These are phyloP conservation scores for Triangularia verruculosa DNA, from an alignment of 2,329 filamentous ascomycete genomes.

Conservation along the genomic window DNA sequence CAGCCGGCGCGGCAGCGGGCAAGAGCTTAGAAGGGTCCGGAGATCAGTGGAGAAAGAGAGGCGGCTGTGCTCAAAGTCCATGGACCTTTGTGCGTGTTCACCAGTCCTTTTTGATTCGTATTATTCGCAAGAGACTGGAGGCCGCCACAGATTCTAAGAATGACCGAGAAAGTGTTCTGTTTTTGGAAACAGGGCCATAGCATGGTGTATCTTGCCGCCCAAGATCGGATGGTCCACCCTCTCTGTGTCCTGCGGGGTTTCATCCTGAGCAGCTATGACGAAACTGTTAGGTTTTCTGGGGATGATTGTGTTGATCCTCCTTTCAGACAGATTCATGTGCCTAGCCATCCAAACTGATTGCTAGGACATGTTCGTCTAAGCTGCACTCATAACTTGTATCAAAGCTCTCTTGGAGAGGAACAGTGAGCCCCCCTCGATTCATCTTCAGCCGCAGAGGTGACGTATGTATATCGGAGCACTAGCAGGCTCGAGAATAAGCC, in stretches of 20 bases:
- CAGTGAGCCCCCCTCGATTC: neutral
- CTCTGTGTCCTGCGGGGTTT: neutral
- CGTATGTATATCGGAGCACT: neutral
- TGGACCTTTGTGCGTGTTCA: neutral
- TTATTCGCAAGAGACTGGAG: neutral
- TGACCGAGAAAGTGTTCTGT: neutral
- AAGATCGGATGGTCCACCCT: neutral
- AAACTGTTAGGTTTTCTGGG: neutral
- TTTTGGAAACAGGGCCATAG: constrained; percentile 2
- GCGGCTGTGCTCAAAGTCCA: constrained; percentile 10
- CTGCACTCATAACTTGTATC: neutral
- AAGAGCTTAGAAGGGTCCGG: neutral
- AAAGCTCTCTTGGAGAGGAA: neutral
- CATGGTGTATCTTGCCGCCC: neutral
- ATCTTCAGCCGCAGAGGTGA: neutral
- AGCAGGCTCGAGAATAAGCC: neutral
- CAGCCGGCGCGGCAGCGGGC: constrained; percentile 1
- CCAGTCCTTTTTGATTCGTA: neutral
- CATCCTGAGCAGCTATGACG: neutral
- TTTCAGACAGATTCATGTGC: neutral
- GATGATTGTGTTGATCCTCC: neutral
- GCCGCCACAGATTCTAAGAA: neutral
- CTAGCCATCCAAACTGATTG: neutral
- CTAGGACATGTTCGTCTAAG: neutral
- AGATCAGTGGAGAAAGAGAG: constrained; percentile 16